Conservation (phyloP, 1,284 basidiomycete species). For the Boletus sp. region DNA sequence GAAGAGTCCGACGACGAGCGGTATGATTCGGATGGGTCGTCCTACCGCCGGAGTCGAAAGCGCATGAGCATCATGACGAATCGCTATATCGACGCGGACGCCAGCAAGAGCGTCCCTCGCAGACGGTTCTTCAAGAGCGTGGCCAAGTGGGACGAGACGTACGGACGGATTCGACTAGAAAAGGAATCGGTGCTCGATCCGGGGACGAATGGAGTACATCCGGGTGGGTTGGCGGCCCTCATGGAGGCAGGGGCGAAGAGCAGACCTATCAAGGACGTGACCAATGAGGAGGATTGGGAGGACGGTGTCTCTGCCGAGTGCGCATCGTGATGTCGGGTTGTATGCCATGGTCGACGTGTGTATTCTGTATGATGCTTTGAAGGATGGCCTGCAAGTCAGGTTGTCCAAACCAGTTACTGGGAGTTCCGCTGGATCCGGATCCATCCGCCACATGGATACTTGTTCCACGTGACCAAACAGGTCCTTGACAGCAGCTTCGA, state of each 20-base stretch:
- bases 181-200: conserved; percentile 28
- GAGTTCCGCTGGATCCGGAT: no score
- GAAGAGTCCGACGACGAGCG: conserved; percentile 57
- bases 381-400: no score
- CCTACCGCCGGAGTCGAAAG: conserved; percentile 47
- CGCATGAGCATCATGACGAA: conserved; percentile 73
- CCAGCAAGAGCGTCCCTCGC: conserved; percentile 29
- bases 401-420: no score
- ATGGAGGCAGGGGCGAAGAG: conserved; percentile 33
- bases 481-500: no score
- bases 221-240: conserved; percentile 25
- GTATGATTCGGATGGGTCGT: conserved; percentile 52
- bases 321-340: background rate
- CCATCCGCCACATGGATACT: no score
- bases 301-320: conserved; percentile 25
- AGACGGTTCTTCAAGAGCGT: conserved; percentile 63
- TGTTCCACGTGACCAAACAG: no score
- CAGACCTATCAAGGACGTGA: conserved; percentile 18
- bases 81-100: conserved; percentile 50
- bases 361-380: conserved; percentile 12
- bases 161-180: conserved; percentile 30
- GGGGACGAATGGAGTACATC: conserved; percentile 15
- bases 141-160: conserved; percentile 45
- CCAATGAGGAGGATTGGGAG: conserved; percentile 38
- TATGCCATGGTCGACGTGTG: conserved; percentile 6